A percentile compares a stretch with the other conserved stretches of the same genome.
These are phyloP conservation scores for Penicillium digitatum DNA, from an alignment of 2,329 filamentous ascomycete species.

Conservation along the genomic window DNA sequence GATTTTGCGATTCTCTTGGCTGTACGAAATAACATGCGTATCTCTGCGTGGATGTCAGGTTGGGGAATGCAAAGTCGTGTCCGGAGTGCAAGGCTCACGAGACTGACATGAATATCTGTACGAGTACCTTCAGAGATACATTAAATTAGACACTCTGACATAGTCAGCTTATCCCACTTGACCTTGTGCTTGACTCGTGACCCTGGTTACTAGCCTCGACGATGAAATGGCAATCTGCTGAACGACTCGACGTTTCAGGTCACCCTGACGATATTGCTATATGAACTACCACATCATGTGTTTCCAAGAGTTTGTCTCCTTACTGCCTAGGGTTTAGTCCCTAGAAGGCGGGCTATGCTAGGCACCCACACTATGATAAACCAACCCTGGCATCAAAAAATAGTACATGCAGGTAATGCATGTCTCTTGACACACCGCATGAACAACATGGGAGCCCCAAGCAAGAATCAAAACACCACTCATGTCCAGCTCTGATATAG, in stretches of 20 bases:
- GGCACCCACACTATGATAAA: neutral
- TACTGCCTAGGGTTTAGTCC: neutral
- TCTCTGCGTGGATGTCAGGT: too few species aligned
- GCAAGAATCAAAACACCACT: neutral
- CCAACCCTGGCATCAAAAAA: neutral
- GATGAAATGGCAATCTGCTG: conserved; percentile 2
- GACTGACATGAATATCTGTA: neutral
- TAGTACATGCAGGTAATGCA: neutral
- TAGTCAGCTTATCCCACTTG: neutral
- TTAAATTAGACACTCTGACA: neutral
- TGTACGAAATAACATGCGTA: too few species aligned
- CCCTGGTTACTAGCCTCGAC: neutral
- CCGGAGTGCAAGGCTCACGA: neutral
- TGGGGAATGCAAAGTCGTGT: neutral
- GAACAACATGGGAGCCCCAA: neutral
- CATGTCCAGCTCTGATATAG: neutral
- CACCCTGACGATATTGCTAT: neutral
- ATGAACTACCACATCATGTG: neutral
- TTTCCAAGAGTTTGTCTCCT: neutral
- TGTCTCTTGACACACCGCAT: neutral
- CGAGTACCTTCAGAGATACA: neutral
- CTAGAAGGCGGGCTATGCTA: neutral
- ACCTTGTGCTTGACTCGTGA: neutral
- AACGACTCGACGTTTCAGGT: neutral
- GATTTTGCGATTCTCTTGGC: neutral